These are phyloP conservation scores for Kalmusia sp. DNA, from an alignment of 2,329 filamentous ascomycete genomes.

Conservation along the genomic window DNA sequence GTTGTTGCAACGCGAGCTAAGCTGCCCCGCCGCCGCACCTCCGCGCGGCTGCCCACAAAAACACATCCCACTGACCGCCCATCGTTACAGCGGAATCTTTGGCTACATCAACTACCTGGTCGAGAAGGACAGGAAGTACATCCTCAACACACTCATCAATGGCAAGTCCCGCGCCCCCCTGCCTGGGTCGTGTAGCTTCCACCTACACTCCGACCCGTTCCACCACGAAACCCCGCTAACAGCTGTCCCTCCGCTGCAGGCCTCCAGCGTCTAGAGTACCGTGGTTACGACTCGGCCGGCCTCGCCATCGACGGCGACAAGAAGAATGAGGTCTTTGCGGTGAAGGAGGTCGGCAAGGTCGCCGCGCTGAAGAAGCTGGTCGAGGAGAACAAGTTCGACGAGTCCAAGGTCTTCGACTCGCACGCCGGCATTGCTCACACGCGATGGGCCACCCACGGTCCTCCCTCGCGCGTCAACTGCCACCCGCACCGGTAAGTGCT, in stretches of 20 bases:
- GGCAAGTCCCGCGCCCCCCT: conserved; percentile 63
- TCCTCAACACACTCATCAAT: conserved; percentile 95
- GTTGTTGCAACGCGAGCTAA: no score
- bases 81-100: conserved; percentile 80
- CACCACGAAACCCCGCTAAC: conserved; percentile 27
- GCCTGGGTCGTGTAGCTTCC: no score
- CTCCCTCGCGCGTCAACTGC: conserved; percentile 93
- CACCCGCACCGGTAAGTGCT: conserved; percentile 85
- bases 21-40: conserved; percentile 27
- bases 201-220: no score
- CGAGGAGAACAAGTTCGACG: conserved; percentile 80
- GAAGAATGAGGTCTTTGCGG: conserved; percentile 96
- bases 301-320: conserved; percentile 96
- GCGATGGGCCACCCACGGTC: conserved; percentile 96
- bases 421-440: conserved; percentile 99
- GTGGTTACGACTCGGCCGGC: conserved; percentile 97
- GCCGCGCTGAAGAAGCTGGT: conserved; percentile 95
- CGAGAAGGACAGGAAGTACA: conserved; percentile 97
- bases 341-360: conserved; percentile 99
- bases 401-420: conserved; percentile 94
- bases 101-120: conserved; percentile 99
- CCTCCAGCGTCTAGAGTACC: conserved; percentile 94
- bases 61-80: conserved; percentile 25
- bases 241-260: conserved; percentile 60
- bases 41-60: conserved; percentile 13